phyloP scores from a whole-genome alignment of 2,329 filamentous ascomycete genomes.

The Paecilomyces variotii region DNA sequence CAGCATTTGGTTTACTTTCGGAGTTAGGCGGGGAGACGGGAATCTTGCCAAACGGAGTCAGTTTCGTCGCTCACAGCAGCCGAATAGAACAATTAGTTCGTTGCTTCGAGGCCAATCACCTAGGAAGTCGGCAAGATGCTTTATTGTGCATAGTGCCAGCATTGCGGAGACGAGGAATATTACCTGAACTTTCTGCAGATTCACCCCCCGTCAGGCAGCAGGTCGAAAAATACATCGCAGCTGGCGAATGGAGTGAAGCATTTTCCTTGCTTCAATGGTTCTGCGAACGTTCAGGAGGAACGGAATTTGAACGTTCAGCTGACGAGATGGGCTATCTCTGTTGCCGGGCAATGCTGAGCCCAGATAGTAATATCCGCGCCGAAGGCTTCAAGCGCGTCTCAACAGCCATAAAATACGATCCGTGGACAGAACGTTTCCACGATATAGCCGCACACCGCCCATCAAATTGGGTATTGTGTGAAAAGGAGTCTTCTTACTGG shows the following conservation, averaged over 20 bases:
- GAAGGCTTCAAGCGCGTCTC: conserved; percentile 5
- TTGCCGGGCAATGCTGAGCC: conserved; percentile 14
- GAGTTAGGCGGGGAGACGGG: conserved; percentile 10
- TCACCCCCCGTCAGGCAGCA: conserved; percentile 5
- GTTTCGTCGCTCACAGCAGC: conserved; percentile 11
- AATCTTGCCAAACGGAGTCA: conserved; percentile 6
- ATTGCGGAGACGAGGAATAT: conserved; percentile 7
- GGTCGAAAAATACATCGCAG: conserved; percentile 1
- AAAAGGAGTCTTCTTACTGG: conserved; percentile 9
- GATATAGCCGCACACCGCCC: background rate
- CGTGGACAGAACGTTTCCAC: conserved; percentile 6
- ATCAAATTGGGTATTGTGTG: conserved; percentile 6
- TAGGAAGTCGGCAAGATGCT: conserved; percentile 24
- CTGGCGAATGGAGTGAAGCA: conserved; percentile 13
- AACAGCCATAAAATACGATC: conserved; percentile 7
- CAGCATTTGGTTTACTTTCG: conserved; percentile 6
- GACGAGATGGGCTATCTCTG: conserved; percentile 20
- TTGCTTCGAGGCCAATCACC: conserved; percentile 14
- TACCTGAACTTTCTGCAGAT: conserved; percentile 18
- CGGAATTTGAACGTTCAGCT: conserved; percentile 16
- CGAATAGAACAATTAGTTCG: conserved; percentile 16
- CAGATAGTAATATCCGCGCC: conserved; percentile 1
- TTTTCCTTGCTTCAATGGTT: conserved; percentile 18
- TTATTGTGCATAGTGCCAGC: conserved; percentile 24
- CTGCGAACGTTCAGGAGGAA: conserved; percentile 14